Base-by-base conservation (phyloP, 768 basidiomycete species). In the Mycena rosella region DNA sequence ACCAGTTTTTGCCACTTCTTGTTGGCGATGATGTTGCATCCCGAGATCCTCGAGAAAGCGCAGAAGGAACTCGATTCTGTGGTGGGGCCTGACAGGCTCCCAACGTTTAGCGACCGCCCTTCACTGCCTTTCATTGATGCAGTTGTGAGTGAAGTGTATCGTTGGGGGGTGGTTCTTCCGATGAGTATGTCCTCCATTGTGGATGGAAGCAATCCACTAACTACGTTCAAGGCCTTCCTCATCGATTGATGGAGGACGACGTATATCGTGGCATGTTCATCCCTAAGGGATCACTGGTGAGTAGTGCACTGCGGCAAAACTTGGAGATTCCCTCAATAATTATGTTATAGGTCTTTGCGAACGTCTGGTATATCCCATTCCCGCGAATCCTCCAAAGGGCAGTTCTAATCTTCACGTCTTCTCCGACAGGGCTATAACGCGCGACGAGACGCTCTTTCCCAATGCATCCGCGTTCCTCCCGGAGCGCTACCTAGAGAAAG, bases 61-160 rank as follows among this genome's bases (percentile, higher is more conserved):
- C 78, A 76, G 59, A 58, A 48, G 11, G 78, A 78, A 55, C 63
- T 79, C 30, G 75, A 79, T 57, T 32, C 53, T 0, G 67, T 75
- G 24, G 52, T 77, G 5, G 75, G 76, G 18, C 42, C 27, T 8
- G 68, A 69, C 13, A 63, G 74, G 2, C 58, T 77, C 11, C 70
- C 74, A 3, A 57, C 27, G 1, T 67, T 73, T 29, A 60, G 45
- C 8, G 74, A 76, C 51, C 9, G 60, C 24, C n/a, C 61, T 2
- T 15, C 56, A 17, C 63, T 76, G 14, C 74, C 75, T 4, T 76
- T 40, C 10, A 29, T 71, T 9, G 69, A 73, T 11, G 68, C 68
- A 17, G 30, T 75, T 2, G 49, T 72, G 34, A 63, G 69, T 30
- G 75, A 76, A 57, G 53, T 56, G 2, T 29, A 44, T 3, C 36